Percentiles rank a stretch among this genome's conserved stretches.
Evolutionary conservation across 805 yeast genomes (phyloP).

Genomic region (Candida saitoana): DNA sequence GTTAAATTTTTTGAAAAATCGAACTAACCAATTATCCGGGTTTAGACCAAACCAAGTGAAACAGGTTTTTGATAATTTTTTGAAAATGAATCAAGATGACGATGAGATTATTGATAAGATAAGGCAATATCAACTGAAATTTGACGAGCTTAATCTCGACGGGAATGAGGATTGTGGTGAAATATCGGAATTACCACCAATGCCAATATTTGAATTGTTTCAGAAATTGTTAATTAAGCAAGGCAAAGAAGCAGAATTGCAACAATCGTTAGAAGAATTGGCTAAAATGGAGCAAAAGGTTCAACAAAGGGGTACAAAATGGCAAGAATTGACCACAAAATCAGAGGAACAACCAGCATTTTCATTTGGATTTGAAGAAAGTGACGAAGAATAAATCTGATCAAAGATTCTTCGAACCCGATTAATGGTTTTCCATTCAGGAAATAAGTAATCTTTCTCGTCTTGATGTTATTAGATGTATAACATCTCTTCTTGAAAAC

Average conservation of each 20-base stretch:
- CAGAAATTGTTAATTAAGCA: constrained; percentile 42
- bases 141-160: constrained; percentile 16
- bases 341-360: constrained; percentile 12
- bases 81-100: not conserved
- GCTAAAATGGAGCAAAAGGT: constrained; percentile 26
- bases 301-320: constrained; percentile 40
- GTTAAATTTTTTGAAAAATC: constrained; percentile 62
- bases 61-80: constrained; percentile 21
- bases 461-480: too few relatives aligned
- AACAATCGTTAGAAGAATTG: constrained; percentile 28
- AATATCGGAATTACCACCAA: constrained; percentile 30
- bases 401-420: too few relatives aligned
- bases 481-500: too few relatives aligned
- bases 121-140: constrained; percentile 23
- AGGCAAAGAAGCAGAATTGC: constrained; percentile 34
- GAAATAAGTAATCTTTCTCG: too few relatives aligned
- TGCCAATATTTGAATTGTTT: constrained; percentile 65
- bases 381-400: constrained; percentile 18
- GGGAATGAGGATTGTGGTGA: constrained; percentile 63
- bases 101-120: constrained; percentile 16
- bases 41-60: constrained; percentile 58
- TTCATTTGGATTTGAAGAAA: constrained; percentile 30
- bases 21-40: constrained; percentile 73
- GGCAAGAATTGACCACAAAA: constrained; percentile 44
- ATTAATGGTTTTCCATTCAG: too few relatives aligned